These are phyloP conservation scores for Rhizopogon vesiculosus DNA, from an alignment of 768 basidiomycete genomes.

Conservation along the genomic window DNA sequence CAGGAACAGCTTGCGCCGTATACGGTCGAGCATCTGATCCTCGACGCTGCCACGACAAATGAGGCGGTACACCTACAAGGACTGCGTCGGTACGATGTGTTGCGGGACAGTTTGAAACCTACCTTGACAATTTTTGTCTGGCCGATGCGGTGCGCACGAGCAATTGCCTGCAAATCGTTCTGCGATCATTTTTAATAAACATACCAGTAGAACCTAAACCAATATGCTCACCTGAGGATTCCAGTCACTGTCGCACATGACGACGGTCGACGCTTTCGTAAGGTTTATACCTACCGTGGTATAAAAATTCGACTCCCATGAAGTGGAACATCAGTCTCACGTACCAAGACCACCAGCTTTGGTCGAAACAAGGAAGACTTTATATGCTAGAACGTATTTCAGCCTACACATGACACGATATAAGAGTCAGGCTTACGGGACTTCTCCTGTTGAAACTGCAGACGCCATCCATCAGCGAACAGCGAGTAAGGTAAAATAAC, in stretches of 20 bases:
- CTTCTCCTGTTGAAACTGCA: slow-evolving; percentile 53
- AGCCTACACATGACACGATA: not conserved
- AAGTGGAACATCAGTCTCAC: slow-evolving; percentile 2
- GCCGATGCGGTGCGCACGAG: slow-evolving; percentile 78
- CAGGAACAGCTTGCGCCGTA: slow-evolving; percentile 66
- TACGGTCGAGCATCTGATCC: slow-evolving; percentile 70
- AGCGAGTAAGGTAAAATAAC: not conserved
- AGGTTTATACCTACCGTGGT: slow-evolving; percentile 64
- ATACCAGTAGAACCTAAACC: not conserved
- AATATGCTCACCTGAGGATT: slow-evolving; percentile 40
- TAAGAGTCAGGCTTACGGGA: slow-evolving; percentile 34
- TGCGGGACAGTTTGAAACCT: not conserved
- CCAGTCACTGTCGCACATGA: slow-evolving; percentile 74
- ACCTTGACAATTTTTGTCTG: slow-evolving; percentile 70
- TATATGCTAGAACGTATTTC: slow-evolving; percentile 37
- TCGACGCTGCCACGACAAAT: slow-evolving; percentile 70
- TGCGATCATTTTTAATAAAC: slow-evolving; percentile 22
- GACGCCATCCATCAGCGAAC: not conserved
- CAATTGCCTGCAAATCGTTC: slow-evolving; percentile 84
- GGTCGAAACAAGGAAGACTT: slow-evolving; percentile 68
- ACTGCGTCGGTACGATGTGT: not conserved
- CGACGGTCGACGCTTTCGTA: slow-evolving; percentile 74
- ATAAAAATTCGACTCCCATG: slow-evolving; percentile 15
- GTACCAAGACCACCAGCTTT: slow-evolving; percentile 67
- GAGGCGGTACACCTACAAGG: slow-evolving; percentile 40